Evolutionary conservation across 176 grass and related monocot genomes (phyloP).

Genomic region (Areca catechu): DNA sequence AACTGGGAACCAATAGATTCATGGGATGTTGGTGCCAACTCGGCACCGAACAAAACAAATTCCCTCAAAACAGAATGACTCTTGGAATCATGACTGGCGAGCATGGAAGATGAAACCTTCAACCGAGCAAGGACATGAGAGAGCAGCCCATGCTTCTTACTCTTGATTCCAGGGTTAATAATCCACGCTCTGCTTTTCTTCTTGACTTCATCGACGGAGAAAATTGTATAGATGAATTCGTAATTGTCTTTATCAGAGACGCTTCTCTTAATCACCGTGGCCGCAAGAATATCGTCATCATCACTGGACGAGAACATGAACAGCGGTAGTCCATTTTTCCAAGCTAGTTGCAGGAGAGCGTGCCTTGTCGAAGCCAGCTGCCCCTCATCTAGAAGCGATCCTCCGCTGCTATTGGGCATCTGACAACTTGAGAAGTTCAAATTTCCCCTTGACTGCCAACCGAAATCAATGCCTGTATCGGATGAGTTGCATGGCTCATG

Average conservation of each 20-base stretch:
- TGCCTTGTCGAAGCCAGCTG: conserved; percentile 43
- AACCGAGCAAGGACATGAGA: conserved; percentile 59
- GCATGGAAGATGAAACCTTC: conserved; percentile 36
- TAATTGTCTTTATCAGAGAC: conserved; percentile 32
- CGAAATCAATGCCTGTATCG: conserved; percentile 31
- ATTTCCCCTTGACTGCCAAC: conserved; percentile 22
- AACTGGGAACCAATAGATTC: conserved; percentile 29
- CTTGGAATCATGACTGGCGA: conserved; percentile 28
- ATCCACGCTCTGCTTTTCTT: conserved; percentile 53
- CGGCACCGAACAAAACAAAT: conserved; percentile 73
- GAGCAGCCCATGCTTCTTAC: conserved; percentile 58
- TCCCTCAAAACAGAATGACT: conserved; percentile 42
- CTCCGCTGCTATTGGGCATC: conserved; percentile 24
- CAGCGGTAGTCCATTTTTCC: conserved; percentile 73
- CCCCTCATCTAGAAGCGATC: conserved; percentile 35
- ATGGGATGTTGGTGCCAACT: conserved; percentile 32
- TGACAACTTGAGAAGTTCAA: conserved; percentile 18
- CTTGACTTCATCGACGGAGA: conserved; percentile 57
- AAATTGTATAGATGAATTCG: conserved; percentile 62
- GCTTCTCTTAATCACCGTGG: conserved; percentile 45
- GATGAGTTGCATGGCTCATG: conserved; percentile 42
- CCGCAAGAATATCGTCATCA: conserved; percentile 73
- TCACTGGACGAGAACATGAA: conserved; percentile 83
- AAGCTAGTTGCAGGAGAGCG: conserved; percentile 76
- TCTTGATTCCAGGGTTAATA: conserved; percentile 56